A percentile compares a stretch with the other conserved stretches of the same genome.
phyloP scores from a whole-genome alignment of 1,284 basidiomycete species.

The Cryptococcus sp. region DNA sequence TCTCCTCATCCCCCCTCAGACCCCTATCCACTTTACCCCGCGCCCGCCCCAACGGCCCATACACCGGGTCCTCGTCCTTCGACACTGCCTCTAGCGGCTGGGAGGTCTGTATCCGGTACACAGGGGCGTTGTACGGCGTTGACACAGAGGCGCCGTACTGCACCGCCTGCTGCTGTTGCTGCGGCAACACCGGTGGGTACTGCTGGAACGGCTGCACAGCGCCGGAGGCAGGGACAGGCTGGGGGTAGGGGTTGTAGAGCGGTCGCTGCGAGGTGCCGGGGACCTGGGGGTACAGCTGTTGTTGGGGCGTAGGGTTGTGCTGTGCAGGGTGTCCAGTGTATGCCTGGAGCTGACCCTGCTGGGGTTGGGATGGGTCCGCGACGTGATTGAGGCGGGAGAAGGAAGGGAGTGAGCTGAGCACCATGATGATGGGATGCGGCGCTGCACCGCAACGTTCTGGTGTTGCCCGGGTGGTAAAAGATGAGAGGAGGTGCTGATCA shows the following conservation, averaged over 20 bases:
- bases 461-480: too few relatives aligned
- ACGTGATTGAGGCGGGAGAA: slow-evolving; percentile 13
- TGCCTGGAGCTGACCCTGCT: slow-evolving; percentile 2
- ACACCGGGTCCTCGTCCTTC: slow-evolving; percentile 42
- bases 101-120: slow-evolving; percentile 18
- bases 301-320: background rate
- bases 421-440: background rate
- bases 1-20: slow-evolving; percentile 36
- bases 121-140: background rate
- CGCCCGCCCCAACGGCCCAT: slow-evolving; percentile 39
- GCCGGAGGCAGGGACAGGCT: background rate
- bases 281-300: slow-evolving; percentile 10
- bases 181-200: background rate
- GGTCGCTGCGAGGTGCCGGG: slow-evolving; percentile 3
- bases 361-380: slow-evolving; percentile 5
- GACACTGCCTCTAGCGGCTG: slow-evolving; percentile 34
- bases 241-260: background rate
- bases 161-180: slow-evolving; percentile 5
- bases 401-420: slow-evolving; percentile 12
- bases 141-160: background rate
- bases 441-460: too few relatives aligned
- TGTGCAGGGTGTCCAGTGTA: background rate
- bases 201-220: background rate
- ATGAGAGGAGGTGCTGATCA: too few relatives aligned
- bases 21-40: slow-evolving; percentile 38